phyloP scores from a whole-genome alignment of 2,329 filamentous ascomycete genomes.

The Leptographium galeiforme region DNA sequence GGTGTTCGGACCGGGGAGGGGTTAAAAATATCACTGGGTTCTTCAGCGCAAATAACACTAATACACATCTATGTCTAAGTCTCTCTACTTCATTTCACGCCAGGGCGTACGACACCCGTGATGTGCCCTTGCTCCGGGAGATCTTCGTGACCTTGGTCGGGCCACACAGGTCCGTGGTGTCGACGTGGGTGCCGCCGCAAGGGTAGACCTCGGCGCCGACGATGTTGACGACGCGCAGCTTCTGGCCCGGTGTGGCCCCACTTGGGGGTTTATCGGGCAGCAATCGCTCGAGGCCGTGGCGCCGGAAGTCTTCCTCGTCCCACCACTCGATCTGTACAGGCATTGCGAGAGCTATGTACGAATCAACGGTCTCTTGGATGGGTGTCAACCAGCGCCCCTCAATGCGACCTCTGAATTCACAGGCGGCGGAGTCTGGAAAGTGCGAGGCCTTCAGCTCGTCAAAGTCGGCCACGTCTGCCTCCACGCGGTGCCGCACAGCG shows the following conservation, averaged over 20 bases:
- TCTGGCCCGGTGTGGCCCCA: constrained; percentile 27
- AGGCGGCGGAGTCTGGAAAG: constrained; percentile 52
- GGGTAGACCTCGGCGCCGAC: constrained; percentile 57
- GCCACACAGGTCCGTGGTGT: constrained; percentile 43
- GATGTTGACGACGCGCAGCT: constrained; percentile 55
- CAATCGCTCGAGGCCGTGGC: constrained; percentile 39
- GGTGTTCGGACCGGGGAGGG: too few species aligned
- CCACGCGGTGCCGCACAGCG: constrained; percentile 47
- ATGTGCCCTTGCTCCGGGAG: constrained; percentile 47
- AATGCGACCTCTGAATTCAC: constrained; percentile 56
- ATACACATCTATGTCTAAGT: not conserved
- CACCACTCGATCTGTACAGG: constrained; percentile 54
- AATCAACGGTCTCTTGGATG: constrained; percentile 49
- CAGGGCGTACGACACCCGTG: constrained; percentile 36
- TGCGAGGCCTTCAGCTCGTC: constrained; percentile 61
- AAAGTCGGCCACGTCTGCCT: constrained; percentile 36
- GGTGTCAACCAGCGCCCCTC: constrained; percentile 46
- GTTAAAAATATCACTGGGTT: constrained; percentile 2
- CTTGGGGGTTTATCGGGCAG: constrained; percentile 32
- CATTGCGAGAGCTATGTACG: constrained; percentile 40
- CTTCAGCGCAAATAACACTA: constrained; percentile 5
- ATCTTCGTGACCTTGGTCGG: constrained; percentile 55
- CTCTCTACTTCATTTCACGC: too few species aligned
- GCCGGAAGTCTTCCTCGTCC: constrained; percentile 47
- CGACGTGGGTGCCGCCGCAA: constrained; percentile 63